These are phyloP conservation scores for Homolaphlyctis polyrhiza DNA, from an alignment of 371 early-diverging fungal species.

Conservation along the genomic window DNA sequence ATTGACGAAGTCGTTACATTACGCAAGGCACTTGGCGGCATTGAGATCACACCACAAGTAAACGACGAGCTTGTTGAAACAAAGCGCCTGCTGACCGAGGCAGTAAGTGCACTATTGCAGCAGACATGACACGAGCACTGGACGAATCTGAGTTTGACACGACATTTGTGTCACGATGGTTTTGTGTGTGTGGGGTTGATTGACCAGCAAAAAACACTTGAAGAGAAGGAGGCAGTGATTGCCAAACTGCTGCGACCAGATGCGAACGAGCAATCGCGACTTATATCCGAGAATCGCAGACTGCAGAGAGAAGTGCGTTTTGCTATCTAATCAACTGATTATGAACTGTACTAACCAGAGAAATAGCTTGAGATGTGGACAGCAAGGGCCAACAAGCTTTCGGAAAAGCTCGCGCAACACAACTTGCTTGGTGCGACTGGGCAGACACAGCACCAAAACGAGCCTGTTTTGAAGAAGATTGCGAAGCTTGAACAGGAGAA, in stretches of 20 bases:
- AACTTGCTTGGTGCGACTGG: background rate
- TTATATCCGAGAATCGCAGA: constrained; percentile 13
- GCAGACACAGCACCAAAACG: too few relatives aligned
- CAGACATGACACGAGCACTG: too few relatives aligned
- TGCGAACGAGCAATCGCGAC: constrained; percentile 6
- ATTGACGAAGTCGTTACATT: constrained; percentile 14
- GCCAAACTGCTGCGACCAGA: constrained; percentile 17
- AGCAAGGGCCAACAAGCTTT: constrained; percentile 17
- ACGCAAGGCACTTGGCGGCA: constrained; percentile 14
- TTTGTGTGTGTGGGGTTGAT: background rate
- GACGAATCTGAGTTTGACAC: too few relatives aligned
- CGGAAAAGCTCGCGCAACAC: constrained; percentile 14
- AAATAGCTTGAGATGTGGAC: constrained; percentile 27
- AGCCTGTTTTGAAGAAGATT: background rate
- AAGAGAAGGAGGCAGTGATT: constrained; percentile 25
- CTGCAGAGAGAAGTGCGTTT: constrained; percentile 17
- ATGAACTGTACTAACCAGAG: background rate
- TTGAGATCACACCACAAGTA: constrained; percentile 1
- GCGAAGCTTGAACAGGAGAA: constrained; percentile 14
- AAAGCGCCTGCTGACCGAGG: background rate
- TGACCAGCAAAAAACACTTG: constrained; percentile 12
- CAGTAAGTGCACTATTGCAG: background rate
- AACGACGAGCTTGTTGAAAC: constrained; percentile 2
- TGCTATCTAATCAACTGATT: background rate
- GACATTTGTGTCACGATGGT: too few relatives aligned